Base-by-base conservation (phyloP, 2,329 filamentous ascomycete genomes). In the Trichophyton benhamiae region DNA sequence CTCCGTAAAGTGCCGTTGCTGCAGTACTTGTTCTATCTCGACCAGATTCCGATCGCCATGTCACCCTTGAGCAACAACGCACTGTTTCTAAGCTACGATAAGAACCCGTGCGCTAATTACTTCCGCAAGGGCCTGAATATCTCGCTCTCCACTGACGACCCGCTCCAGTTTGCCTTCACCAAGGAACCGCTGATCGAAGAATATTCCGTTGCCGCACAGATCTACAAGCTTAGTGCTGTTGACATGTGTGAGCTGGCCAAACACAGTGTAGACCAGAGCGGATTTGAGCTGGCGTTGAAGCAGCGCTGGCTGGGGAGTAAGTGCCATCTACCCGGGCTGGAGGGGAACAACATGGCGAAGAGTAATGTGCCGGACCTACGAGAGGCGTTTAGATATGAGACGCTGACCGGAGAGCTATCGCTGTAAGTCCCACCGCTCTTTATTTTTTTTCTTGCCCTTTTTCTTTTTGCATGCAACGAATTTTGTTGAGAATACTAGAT, bases 201-300 rank as follows among this genome's bases (percentile, higher is more conserved):
- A 72, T 99, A 99, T 70, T 91, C 92, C 0, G 94, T 99, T 7
- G 94, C 94, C 2, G 94, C 94, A 3, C 94, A 99, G 75, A 99
- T 99, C 63, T 99, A 97, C 78, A 97, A 97, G 76, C 83, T 99
- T 44, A 95, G 87, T 69, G 88, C 92, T 0, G 91, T 97, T 3
- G 94, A 99, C 70, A 99, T 99, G 94, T 97, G 94, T 71, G 94
- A 99, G 76, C 76, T 99, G 62, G 94, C 94, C 25, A 96, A 96
- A 76, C 92, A 97, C 72, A 96, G 90, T 8, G 94, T 99, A 46
- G 85, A 87, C 68, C 94, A 99, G 73, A 95, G 90, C 72, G 94
- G 94, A 5, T 99, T 95, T 70, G 94, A 99, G 72, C 80, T 88
- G 68, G 82, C 85, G 11, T 80, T 97, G 69, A 99, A 99, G 76